Evolutionary conservation across 371 early-diverging fungal genomes (phyloP), one percentile per base, ranked within the genome.

Genomic region (Funneliformis caledonium): DNA sequence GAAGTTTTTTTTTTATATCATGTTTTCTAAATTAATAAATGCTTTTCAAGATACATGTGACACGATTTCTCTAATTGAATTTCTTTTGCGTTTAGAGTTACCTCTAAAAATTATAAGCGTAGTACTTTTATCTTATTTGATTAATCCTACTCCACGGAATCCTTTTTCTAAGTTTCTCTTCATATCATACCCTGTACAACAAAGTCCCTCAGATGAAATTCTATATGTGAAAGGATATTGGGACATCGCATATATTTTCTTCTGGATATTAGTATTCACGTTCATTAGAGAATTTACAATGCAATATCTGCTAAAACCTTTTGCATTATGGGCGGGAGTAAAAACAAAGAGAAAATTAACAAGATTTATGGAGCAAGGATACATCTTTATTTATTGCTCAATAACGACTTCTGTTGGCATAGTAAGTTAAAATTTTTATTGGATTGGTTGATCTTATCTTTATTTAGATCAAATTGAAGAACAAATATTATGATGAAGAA

Each of bases 221-320:
- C 47, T 64, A 2, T 93, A 87, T 80, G 88, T 85, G 48, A 83
- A 83, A 52, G 84, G 84, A 22, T 79, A 56, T n/a, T 84, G 87
- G 48, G 95, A 95, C 80, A 33, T 89, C 9, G 90, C 85, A 72
- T 91, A 88, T 83, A 87, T 93, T 14, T 60, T 82, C 70, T 91
- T 92, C 84, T 94, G 93, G 91, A 85, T 91, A 73, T 82, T 93
- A 37, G 89, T 89, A 4, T 92, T 94, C 82, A 93, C 93, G 16
- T 90, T 92, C 48, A 79, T 91, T 59, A 91, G 94, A 11, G 90
- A 90, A 8, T 75, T 83, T 19, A 78, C 88, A 43, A 93, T 93
- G 91, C 84, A 88, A 74, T 86, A 86, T 67, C 42, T 91, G 14
- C 88, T 91, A 59, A 87, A 85, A 72, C 93, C 94, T 12, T 60